Evolutionary conservation across 1,284 basidiomycete genomes (phyloP).

Genomic region (Moesziomyces parantarcticus): DNA sequence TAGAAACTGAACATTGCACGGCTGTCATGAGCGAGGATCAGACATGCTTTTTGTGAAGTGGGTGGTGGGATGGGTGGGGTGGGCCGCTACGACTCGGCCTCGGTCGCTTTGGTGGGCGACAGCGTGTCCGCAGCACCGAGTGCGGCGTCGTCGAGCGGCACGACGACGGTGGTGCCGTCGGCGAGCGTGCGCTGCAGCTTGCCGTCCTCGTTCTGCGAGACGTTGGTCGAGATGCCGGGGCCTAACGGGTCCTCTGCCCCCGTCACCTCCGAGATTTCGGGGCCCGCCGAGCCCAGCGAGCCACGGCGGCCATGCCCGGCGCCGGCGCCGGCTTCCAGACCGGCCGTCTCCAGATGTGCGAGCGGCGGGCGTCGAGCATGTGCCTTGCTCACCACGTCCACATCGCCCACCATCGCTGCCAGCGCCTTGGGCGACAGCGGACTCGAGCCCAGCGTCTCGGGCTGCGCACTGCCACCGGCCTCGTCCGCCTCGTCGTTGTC

Average conservation of each 20-base stretch:
- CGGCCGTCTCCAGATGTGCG: constrained; percentile 35
- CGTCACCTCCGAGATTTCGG: constrained; percentile 40
- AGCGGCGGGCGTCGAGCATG: constrained; percentile 51
- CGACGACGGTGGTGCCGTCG: constrained; percentile 59
- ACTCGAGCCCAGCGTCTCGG: constrained; percentile 39
- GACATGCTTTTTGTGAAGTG: background rate
- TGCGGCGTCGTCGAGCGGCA: constrained; percentile 65
- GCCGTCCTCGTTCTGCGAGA: constrained; percentile 46
- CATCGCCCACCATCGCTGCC: constrained; percentile 6
- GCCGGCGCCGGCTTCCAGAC: background rate
- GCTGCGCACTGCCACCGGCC: constrained; percentile 5
- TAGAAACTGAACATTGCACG: background rate
- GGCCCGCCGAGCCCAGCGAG: constrained; percentile 27
- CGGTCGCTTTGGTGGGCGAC: background rate
- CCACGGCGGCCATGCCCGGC: constrained; percentile 13
- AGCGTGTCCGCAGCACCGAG: constrained; percentile 26
- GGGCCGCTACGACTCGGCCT: background rate
- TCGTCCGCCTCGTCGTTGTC: constrained; percentile 30
- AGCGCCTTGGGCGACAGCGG: constrained; percentile 17
- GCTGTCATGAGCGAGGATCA: background rate
- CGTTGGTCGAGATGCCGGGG: constrained; percentile 48
- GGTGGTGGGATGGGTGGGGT: too few species aligned
- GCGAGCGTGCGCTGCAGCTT: constrained; percentile 56
- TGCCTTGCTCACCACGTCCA: constrained; percentile 37
- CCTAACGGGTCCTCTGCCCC: constrained; percentile 48